phyloP scores from a whole-genome alignment of 2,329 filamentous ascomycete genomes.

The Curvularia spicifera region DNA sequence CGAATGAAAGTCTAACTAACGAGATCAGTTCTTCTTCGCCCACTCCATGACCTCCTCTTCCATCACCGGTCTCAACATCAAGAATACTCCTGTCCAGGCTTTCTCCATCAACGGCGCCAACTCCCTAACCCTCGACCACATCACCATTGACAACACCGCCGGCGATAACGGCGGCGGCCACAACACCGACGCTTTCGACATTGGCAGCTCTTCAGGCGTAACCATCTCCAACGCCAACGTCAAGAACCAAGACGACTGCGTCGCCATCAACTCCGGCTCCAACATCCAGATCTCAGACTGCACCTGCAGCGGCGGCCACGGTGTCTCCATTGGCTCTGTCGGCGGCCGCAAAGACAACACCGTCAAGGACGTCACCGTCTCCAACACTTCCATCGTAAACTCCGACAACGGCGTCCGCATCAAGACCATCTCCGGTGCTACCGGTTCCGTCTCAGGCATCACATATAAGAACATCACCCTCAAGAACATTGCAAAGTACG shows the following conservation, averaged over 20 bases:
- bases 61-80: slow-evolving; percentile 59
- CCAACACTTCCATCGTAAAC: slow-evolving; percentile 56
- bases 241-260: slow-evolving; percentile 66
- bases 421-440: slow-evolving; percentile 62
- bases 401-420: slow-evolving; percentile 65
- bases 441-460: slow-evolving; percentile 58
- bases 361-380: slow-evolving; percentile 61
- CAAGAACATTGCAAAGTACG: slow-evolving; percentile 55
- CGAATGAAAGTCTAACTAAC: background rate
- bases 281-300: slow-evolving; percentile 49
- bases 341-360: slow-evolving; percentile 62
- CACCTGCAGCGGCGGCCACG: slow-evolving; percentile 61
- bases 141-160: slow-evolving; percentile 65
- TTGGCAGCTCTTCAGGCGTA: slow-evolving; percentile 57
- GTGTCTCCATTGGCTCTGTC: slow-evolving; percentile 66
- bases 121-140: slow-evolving; percentile 55
- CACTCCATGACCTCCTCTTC: slow-evolving; percentile 59
- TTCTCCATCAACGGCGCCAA: slow-evolving; percentile 57
- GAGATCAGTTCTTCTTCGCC: slow-evolving; percentile 65
- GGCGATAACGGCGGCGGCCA: slow-evolving; percentile 54
- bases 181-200: slow-evolving; percentile 66
- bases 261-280: slow-evolving; percentile 64
- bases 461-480: slow-evolving; percentile 57
- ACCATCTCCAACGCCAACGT: slow-evolving; percentile 60
- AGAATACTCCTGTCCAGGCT: slow-evolving; percentile 63